Evolutionary conservation across 192 early-diverging fungal species (phyloP).

Genomic region (Coemansia sp.): DNA sequence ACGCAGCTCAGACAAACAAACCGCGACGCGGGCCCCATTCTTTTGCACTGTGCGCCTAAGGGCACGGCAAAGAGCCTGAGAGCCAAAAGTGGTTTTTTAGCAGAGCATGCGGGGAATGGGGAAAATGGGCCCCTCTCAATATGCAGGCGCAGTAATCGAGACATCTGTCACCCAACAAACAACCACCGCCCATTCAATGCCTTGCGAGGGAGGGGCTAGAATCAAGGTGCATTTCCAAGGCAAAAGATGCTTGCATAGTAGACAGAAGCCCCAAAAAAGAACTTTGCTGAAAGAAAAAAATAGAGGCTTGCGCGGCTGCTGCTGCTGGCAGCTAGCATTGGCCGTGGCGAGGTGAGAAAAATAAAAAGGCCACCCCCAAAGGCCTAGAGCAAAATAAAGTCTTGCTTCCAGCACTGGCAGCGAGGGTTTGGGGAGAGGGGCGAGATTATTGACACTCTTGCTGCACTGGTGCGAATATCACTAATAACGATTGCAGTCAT

Average conservation of each 20-base stretch:
- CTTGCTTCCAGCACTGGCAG: background rate
- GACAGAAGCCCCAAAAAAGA: background rate
- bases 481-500: background rate
- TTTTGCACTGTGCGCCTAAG: background rate
- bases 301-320: background rate
- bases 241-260: background rate
- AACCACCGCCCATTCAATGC: background rate
- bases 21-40: background rate
- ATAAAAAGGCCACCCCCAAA: background rate
- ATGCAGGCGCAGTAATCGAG: constrained; percentile 7
- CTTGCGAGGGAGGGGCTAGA: background rate
- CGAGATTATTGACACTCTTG: background rate
- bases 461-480: background rate
- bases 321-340: background rate
- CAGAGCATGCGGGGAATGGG: background rate
- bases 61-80: background rate
- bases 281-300: background rate
- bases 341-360: background rate
- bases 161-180: constrained; percentile 7
- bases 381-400: background rate
- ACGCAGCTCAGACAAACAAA: constrained; percentile 1
- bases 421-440: background rate
- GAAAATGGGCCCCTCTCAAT: background rate
- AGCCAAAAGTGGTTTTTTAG: background rate
- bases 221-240: background rate